phyloP scores from a whole-genome alignment of 78 protist genomes.

The slime mould (Dictyostelium discoideum) region DNA sequence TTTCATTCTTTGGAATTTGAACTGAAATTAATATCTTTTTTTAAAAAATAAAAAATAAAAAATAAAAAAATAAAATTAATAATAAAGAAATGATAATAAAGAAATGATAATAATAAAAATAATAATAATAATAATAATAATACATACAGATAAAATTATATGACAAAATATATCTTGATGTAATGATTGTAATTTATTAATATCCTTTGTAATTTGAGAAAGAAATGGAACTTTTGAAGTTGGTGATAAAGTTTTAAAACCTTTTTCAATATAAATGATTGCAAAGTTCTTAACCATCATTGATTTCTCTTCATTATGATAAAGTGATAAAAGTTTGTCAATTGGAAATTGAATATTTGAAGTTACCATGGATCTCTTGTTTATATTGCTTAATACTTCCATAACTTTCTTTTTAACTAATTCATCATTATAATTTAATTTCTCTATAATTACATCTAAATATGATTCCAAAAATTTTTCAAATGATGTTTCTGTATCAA shows the following conservation, averaged over 20 bases:
- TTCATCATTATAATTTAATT: background rate
- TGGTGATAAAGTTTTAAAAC: slow-evolving; percentile 17
- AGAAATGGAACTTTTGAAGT: background rate
- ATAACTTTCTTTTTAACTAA: slow-evolving; percentile 49
- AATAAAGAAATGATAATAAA: too few species aligned
- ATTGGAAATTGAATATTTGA: slow-evolving; percentile 39
- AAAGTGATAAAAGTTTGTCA: slow-evolving; percentile 19
- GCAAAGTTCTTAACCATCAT: slow-evolving; percentile 42
- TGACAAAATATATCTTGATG: slow-evolving; percentile 79
- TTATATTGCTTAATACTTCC: slow-evolving; percentile 72
- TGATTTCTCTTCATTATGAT: background rate
- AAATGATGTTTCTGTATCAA: slow-evolving; percentile 30
- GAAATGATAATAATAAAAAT: background rate
- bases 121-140: background rate
- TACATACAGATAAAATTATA: slow-evolving; percentile 30
- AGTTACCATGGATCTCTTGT: slow-evolving; percentile 30
- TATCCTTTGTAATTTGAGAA: background rate
- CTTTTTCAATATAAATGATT: slow-evolving; percentile 74
- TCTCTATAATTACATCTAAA: background rate
- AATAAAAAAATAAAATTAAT: background rate
- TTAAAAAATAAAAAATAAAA: background rate
- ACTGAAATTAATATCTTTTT: background rate
- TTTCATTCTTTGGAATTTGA: slow-evolving; percentile 6
- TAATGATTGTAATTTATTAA: background rate
- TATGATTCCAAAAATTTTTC: slow-evolving; percentile 29